phyloP scores from a whole-genome alignment of 2,329 filamentous ascomycete species.

The Aspergillus sp. region DNA sequence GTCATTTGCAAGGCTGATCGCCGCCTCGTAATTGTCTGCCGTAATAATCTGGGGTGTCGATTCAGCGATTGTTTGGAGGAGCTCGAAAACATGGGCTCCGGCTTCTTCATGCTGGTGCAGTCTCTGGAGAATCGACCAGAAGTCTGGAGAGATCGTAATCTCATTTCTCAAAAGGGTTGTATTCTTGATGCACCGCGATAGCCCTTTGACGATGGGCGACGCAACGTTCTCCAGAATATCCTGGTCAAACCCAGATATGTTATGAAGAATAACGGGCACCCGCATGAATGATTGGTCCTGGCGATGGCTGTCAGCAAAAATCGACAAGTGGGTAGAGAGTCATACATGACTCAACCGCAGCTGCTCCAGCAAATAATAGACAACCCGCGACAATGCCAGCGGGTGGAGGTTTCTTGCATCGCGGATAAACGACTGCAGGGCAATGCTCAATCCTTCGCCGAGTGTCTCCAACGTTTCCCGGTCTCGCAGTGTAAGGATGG shows the following conservation, averaged over 20 bases:
- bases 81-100: constrained; percentile 70
- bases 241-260: constrained; percentile 77
- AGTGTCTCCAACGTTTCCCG: constrained; percentile 60
- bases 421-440: constrained; percentile 70
- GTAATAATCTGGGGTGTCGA: constrained; percentile 71
- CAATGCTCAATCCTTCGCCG: constrained; percentile 70
- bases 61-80: constrained; percentile 70
- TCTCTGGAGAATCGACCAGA: constrained; percentile 81
- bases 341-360: constrained; percentile 77
- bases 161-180: constrained; percentile 74
- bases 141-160: constrained; percentile 92
- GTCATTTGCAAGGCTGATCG: constrained; percentile 73
- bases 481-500: constrained; percentile 69
- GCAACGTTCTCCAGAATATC: constrained; percentile 68
- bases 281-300: constrained; percentile 85
- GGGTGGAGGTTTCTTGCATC: constrained; percentile 71
- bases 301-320: constrained; percentile 4
- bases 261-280: constrained; percentile 82
- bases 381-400: constrained; percentile 70
- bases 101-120: constrained; percentile 61
- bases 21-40: constrained; percentile 90
- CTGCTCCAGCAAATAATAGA: constrained; percentile 77
- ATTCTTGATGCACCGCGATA: constrained; percentile 69
- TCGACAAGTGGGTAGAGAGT: not conserved
- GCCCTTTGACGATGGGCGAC: constrained; percentile 64